Evolutionary conservation across 192 early-diverging fungal genomes (phyloP), one percentile per base, ranked within the genome.

Genomic region (Chytriomyces sp.): DNA sequence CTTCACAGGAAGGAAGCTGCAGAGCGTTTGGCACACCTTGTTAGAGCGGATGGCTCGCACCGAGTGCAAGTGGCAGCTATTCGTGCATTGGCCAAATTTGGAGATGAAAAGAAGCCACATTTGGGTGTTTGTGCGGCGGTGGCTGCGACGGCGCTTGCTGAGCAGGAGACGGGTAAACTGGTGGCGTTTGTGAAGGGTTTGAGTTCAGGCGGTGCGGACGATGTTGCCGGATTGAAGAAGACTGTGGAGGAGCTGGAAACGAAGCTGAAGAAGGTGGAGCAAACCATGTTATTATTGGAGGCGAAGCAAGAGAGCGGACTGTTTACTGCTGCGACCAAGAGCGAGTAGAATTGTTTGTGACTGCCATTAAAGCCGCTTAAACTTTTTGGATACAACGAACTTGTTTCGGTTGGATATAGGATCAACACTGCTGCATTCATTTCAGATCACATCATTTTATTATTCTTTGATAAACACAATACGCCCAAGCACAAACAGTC

Each of bases 221-320:
- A 45, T 64, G 77, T 49, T 5, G 44, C 50, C 13, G 79, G 66
- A 45, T 66, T 75, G 45, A 75, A 75, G 50, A 66, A 64, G 73
- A 69, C 46, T 9, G 79, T 83, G 47, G 82, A 83, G 64, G 76
- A 75, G 16, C 61, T 83, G 71, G 79, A 83, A 50, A 63, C 13
- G 9, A 72, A 67, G 44, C 26, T 83, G 16, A 77, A 77, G 76
- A 78, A 78, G 61, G 43, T 80, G 66, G 82, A 83, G 53, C 62
- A 70, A 18, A 50, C 69, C 48, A 69, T 77, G 6, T 13, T 44
- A 63, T 50, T 77, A 68, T 45, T 69, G 48, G 78, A 82, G 49
- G 81, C 72, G 35, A 57, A 20, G 20, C 63, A 77, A 70, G 76
- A 78, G 45, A 76, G 35, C 35, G 35, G 35, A 35, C 35, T 35